Base-by-base conservation (phyloP, 2,329 filamentous ascomycete species). In the Corinectria fuckeliana region DNA sequence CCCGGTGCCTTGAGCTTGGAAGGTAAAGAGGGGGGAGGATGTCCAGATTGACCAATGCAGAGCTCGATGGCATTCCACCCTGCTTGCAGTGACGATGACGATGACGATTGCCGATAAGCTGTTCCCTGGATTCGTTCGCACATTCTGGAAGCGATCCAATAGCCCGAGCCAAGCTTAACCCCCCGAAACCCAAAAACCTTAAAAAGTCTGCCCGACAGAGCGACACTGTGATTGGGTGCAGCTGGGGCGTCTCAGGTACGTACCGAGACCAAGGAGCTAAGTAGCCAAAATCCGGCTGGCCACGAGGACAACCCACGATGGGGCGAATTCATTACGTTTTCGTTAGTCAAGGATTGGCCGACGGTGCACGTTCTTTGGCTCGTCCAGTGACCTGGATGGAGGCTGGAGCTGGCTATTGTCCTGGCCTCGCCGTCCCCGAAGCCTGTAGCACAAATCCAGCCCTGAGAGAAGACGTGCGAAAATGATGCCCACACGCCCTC, bases 271-370 rank as follows among this genome's bases (percentile, higher is more conserved):
- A 45, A 30, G 26, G 41, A 16, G 36, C 50, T 50, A 58, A 30
- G n/a, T n/a, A n/a, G n/a, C 42, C 42, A 56, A 50, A 50, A 23
- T 58, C 44, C 56, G 55, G 50, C 36, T 32, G 59, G 5, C 55
- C 56, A 56, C 59, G 59, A 56, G 59, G 56, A 52, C 59, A 51
- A 36, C 47, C 48, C 32, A 41, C 38, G 38, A 61, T 50, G 55
- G 50, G 56, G 51, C 51, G 28, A 60, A 38, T 59, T 41, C 56
- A 62, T 62, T 64, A 64, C 62, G 62, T 64, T 64, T 60, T 47
- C 51, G 60, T 62, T 62, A 57, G 53, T 60, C 56, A 60, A 54
- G 45, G 56, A 59, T 50, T 59, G 50, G 47, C 52, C 57, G 47
- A 60, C 42, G 42, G n/a, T n/a, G n/a, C n/a, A 45, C 42, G 41